phyloP scores from a whole-genome alignment of 2,329 filamentous ascomycete species.

The Helicocarpus griseus region DNA sequence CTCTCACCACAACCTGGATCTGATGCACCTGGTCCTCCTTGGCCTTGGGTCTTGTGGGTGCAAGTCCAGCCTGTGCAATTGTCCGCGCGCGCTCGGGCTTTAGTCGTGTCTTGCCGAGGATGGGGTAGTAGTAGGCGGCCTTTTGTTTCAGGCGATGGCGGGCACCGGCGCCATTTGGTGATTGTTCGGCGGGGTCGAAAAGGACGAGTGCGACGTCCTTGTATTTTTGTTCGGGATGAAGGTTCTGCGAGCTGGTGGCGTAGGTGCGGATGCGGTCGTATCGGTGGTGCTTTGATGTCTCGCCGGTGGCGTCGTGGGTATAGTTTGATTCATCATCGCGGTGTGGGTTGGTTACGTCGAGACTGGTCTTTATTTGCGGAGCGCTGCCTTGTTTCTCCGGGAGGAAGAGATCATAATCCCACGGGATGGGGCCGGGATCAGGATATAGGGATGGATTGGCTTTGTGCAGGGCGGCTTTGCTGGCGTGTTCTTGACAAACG shows the following conservation, averaged over 20 bases:
- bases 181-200: conserved; percentile 38
- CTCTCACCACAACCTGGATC: conserved; percentile 42
- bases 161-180: not conserved
- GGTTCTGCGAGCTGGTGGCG: conserved; percentile 46
- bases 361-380: conserved; percentile 45
- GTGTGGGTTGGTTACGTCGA: conserved; percentile 44
- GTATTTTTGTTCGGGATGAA: conserved; percentile 43
- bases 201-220: conserved; percentile 50
- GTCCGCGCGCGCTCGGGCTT: conserved; percentile 40
- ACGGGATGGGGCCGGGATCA: conserved; percentile 44
- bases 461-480: conserved; percentile 39
- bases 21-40: conserved; percentile 44
- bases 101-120: conserved; percentile 47
- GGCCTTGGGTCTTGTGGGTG: conserved; percentile 26
- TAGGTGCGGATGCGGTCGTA: conserved; percentile 52
- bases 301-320: conserved; percentile 30
- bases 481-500: conserved; percentile 37
- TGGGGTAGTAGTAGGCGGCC: conserved; percentile 21
- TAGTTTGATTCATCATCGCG: conserved; percentile 45
- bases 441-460: conserved; percentile 41
- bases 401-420: conserved; percentile 52
- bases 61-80: conserved; percentile 32
- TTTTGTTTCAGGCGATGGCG: conserved; percentile 4
- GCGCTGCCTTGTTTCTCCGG: conserved; percentile 40
- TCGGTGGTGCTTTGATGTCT: conserved; percentile 40